Evolutionary conservation across 1,284 basidiomycete species (phyloP).

Genomic region (Trametes versicolor): DNA sequence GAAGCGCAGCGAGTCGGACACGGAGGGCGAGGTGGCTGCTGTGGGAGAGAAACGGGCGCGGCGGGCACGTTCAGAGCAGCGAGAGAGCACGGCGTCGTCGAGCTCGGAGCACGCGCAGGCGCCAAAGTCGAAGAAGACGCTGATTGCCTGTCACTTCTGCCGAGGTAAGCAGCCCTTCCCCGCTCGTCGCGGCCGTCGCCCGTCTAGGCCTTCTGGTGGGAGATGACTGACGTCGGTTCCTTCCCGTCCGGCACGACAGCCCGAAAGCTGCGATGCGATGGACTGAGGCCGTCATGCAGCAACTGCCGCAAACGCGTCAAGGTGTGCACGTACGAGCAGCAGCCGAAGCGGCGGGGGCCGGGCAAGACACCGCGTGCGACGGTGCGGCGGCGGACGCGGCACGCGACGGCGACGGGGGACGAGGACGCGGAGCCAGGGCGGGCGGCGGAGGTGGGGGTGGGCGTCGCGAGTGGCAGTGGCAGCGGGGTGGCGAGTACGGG

Average conservation of each 20-base stretch:
- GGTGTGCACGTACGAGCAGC: constrained; percentile 63
- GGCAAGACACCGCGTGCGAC: constrained; percentile 69
- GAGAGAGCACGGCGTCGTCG: constrained; percentile 30
- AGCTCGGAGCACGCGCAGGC: constrained; percentile 36
- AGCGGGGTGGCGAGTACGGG: constrained; percentile 3
- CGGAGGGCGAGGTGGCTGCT: constrained; percentile 9
- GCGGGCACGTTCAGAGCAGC: constrained; percentile 25
- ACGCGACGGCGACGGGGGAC: constrained; percentile 1
- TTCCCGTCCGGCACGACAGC: constrained; percentile 49
- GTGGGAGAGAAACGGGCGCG: constrained; percentile 6
- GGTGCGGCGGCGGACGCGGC: constrained; percentile 12
- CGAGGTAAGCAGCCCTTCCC: constrained; percentile 58
- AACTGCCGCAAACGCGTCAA: constrained; percentile 62
- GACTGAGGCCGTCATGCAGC: constrained; percentile 64
- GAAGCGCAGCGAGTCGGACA: constrained; percentile 16
- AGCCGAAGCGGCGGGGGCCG: constrained; percentile 69
- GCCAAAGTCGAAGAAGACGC: constrained; percentile 57
- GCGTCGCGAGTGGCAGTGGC: constrained; percentile 24
- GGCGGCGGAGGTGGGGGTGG: constrained; percentile 9
- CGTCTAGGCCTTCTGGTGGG: constrained; percentile 11
- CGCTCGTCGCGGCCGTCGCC: constrained; percentile 21
- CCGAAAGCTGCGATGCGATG: constrained; percentile 78
- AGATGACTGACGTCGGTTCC: constrained; percentile 25
- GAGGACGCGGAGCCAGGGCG: constrained; percentile 12
- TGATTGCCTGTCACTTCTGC: constrained; percentile 77